phyloP scores from a whole-genome alignment of 2,329 filamentous ascomycete genomes.

The Trichoderma atrobrunneum region DNA sequence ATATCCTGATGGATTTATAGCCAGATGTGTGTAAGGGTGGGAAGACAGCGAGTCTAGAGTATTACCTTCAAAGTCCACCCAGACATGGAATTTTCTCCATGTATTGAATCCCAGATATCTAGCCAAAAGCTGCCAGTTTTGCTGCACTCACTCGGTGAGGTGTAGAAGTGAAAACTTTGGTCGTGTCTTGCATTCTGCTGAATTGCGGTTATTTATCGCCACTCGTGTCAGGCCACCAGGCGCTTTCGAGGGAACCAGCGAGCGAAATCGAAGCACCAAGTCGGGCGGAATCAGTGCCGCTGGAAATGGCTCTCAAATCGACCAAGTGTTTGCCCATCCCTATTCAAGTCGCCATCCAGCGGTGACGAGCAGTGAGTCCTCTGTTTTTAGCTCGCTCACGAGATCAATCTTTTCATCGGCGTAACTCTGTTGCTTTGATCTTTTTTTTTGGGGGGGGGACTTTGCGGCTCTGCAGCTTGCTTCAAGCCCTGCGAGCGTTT shows the following conservation, averaged over 20 bases:
- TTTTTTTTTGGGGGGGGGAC: neutral
- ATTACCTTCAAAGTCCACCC: neutral
- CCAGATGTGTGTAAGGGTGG: too few species aligned
- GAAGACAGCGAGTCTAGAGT: too few species aligned
- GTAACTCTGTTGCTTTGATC: neutral
- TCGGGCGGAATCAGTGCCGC: too few species aligned
- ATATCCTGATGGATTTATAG: neutral
- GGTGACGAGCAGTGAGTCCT: neutral
- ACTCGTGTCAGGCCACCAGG: accelerated
- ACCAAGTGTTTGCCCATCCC: neutral
- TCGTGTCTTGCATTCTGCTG: neutral
- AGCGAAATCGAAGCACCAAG: neutral
- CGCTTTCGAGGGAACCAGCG: neutral
- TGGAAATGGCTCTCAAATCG: neutral
- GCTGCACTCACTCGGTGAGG: neutral
- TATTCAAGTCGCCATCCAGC: neutral
- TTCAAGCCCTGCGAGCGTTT: neutral
- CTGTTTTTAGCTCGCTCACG: accelerated
- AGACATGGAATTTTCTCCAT: neutral
- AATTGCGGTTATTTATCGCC: neutral
- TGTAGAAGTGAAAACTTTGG: neutral
- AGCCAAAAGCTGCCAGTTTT: neutral
- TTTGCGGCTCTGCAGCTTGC: too few species aligned
- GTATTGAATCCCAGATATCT: neutral
- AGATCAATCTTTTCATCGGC: neutral